phyloP scores from a whole-genome alignment of 1,284 basidiomycete species.

The Inonotus hispidus region DNA sequence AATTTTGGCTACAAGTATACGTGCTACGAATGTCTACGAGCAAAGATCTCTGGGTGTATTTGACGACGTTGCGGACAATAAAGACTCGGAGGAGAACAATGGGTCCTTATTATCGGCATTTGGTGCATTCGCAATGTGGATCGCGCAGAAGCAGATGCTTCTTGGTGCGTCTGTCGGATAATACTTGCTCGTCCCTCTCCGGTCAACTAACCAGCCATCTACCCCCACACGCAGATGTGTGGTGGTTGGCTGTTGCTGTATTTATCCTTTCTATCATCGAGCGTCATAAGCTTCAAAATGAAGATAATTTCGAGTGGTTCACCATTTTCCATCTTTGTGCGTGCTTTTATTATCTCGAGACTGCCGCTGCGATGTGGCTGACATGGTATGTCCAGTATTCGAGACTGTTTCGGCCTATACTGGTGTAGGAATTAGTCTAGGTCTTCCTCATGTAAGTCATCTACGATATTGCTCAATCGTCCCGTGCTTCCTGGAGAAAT shows the following conservation, averaged over 20 bases:
- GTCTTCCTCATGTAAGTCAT: conserved; percentile 50
- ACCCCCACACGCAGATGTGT: conserved; percentile 57
- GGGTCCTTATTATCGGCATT: conserved; percentile 55
- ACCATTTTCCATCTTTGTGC: conserved; percentile 71
- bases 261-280: conserved; percentile 87
- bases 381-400: conserved; percentile 49
- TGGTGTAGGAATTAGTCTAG: conserved; percentile 80
- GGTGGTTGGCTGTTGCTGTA: conserved; percentile 79
- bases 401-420: conserved; percentile 90
- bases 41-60: conserved; percentile 82
- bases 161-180: conserved; percentile 30
- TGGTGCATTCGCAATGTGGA: conserved; percentile 73
- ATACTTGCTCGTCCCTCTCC: neutral
- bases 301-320: conserved; percentile 57
- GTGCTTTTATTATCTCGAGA: conserved; percentile 29
- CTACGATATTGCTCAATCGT: neutral
- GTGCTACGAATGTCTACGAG: conserved; percentile 96
- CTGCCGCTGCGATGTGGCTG: conserved; percentile 2
- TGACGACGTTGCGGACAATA: conserved; percentile 26
- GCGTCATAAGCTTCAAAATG: conserved; percentile 56
- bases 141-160: conserved; percentile 82
- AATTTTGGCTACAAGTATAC: conserved; percentile 44
- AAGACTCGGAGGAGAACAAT: conserved; percentile 37
- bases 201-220: neutral
- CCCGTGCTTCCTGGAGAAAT: neutral